Conservation (phyloP, 495 filamentous ascomycete species). For the Talaromyces nanjingensis region DNA sequence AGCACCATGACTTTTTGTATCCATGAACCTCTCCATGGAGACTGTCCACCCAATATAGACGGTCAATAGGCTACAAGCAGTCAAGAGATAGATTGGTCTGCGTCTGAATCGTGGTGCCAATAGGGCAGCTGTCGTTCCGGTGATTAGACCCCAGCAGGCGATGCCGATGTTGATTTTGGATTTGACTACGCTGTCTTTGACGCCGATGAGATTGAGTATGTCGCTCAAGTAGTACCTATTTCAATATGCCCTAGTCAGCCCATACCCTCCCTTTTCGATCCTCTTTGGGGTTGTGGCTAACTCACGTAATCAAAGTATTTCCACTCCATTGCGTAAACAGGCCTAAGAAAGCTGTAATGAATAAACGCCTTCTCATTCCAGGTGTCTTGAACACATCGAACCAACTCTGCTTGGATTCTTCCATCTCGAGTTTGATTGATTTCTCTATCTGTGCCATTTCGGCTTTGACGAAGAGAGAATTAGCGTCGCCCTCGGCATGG, state of each 20-base stretch:
- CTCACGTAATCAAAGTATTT: constrained; percentile 53
- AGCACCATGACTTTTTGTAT: constrained; percentile 31
- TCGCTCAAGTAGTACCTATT: constrained; percentile 46
- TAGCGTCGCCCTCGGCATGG: constrained; percentile 51
- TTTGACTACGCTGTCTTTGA: constrained; percentile 44
- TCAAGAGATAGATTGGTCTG: constrained; percentile 52
- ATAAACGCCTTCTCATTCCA: constrained; percentile 49
- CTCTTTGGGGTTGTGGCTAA: background rate
- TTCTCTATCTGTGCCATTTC: constrained; percentile 55
- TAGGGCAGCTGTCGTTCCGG: constrained; percentile 44
- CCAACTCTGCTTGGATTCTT: constrained; percentile 34
- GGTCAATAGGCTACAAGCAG: constrained; percentile 42
- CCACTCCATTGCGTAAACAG: constrained; percentile 62
- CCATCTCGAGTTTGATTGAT: constrained; percentile 33
- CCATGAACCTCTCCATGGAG: constrained; percentile 47
- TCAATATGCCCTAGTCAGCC: background rate
- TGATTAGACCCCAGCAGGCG: constrained; percentile 50
- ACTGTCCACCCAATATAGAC: constrained; percentile 57
- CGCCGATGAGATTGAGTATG: constrained; percentile 41
- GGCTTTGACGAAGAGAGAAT: constrained; percentile 49
- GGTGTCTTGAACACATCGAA: constrained; percentile 44
- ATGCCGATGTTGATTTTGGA: constrained; percentile 52
- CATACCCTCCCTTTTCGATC: background rate
- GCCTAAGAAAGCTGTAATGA: constrained; percentile 51
- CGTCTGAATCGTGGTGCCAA: constrained; percentile 45